Evolutionary conservation across 495 filamentous ascomycete species (phyloP), one percentile per base, ranked within the genome.

Genomic region (Aspergillus conjunctus): DNA sequence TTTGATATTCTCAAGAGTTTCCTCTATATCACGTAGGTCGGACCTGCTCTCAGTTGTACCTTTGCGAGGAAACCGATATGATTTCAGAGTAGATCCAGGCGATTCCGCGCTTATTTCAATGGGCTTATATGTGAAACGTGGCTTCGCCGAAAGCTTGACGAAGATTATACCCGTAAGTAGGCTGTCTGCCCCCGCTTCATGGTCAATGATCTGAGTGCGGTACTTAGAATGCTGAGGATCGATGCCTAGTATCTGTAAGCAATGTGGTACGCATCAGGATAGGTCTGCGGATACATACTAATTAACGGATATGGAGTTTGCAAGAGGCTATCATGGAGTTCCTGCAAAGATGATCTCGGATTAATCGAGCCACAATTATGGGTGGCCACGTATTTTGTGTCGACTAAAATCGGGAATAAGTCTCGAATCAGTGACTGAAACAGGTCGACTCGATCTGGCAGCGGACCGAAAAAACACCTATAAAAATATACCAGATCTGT

Each of bases 181-280:
- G 70, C 88, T 91, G 66, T 92, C 89, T 61, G 81, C 91, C 14
- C 89, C 90, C 17, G 89, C 90, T 68, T 91, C 83, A 53, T 92
- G 90, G 33, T 74, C 73, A 21, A 71, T 67, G 15, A 71, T 68
- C 11, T 62, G 66, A 18, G 60, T 65, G 17, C 71, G 44, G 61
- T 88, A 86, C 65, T 86, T 85, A 0, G 60, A 57, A 64, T 84
- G 77, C 17, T 76, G 53, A 10, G 63, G 49, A 30, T 84, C 66
- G 30, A 76, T 56, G 8, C 48, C 74, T 74, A 48, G 1, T 11
- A 11, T 34, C 22, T 32, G 51, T 51, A 12, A 48, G 34, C 30
- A 22, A 18, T 33, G 18, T 18, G 2, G 31, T 7, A 49, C 11
- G 11, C 12, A 30, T 20, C 37, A 18, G n/a, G 11, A 6, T 31